Percentiles rank a stretch among this genome's conserved stretches.
These are phyloP conservation scores for Aspergillus piperis DNA, from an alignment of 2,329 filamentous ascomycete species.

Conservation along the genomic window DNA sequence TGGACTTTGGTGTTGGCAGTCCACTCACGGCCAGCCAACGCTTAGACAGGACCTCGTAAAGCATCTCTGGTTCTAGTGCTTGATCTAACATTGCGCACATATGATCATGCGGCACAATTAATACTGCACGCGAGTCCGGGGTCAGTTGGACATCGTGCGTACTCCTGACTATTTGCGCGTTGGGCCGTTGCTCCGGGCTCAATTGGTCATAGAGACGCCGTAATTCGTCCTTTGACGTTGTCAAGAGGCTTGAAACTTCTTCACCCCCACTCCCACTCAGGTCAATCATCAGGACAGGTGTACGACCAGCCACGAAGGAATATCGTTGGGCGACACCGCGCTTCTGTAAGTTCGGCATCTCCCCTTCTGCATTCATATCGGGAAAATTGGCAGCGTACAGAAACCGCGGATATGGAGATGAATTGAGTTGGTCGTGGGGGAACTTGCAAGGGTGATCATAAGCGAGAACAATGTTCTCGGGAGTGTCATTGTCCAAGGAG, in stretches of 20 bases:
- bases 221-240: neutral
- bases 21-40: neutral
- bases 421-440: neutral
- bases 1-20: neutral
- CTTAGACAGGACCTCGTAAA: constrained; percentile 5
- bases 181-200: neutral
- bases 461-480: neutral
- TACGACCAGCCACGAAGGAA: neutral
- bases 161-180: neutral
- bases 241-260: neutral
- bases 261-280: neutral
- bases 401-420: neutral
- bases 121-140: neutral
- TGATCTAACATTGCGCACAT: neutral
- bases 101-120: neutral
- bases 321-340: neutral
- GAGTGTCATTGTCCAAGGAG: neutral
- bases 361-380: neutral
- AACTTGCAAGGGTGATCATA: constrained; percentile 1
- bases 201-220: neutral
- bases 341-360: neutral
- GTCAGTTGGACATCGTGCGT: neutral
- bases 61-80: neutral
- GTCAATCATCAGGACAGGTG: neutral
- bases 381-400: constrained; percentile 1